These are phyloP conservation scores for Acanthamoeba triangularis DNA, from an alignment of 208 protist genomes.

Conservation along the genomic window DNA sequence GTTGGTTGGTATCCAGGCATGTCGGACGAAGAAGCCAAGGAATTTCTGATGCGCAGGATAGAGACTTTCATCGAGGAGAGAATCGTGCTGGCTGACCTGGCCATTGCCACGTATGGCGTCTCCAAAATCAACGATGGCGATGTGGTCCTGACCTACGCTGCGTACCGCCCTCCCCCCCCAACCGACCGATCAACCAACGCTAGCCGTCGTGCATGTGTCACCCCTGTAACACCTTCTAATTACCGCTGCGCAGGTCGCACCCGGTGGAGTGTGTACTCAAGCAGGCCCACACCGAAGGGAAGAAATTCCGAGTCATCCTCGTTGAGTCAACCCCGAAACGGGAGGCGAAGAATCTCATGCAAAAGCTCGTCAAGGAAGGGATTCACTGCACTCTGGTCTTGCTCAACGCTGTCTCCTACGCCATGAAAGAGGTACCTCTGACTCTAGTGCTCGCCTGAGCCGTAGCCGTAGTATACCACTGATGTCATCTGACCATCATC, in stretches of 20 bases:
- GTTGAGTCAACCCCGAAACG: slow-evolving; percentile 96
- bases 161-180: background rate
- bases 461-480: no score
- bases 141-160: slow-evolving; percentile 91
- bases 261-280: slow-evolving; percentile 90
- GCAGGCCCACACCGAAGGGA: slow-evolving; percentile 85
- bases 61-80: slow-evolving; percentile 88
- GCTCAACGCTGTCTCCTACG: slow-evolving; percentile 95
- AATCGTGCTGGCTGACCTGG: slow-evolving; percentile 85
- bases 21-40: slow-evolving; percentile 80
- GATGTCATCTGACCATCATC: background rate
- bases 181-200: no score
- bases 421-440: slow-evolving; percentile 96
- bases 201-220: background rate
- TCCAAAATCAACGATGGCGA: slow-evolving; percentile 91
- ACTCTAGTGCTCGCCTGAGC: background rate
- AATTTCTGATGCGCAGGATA: slow-evolving; percentile 83
- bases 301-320: slow-evolving; percentile 95
- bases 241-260: slow-evolving; percentile 78
- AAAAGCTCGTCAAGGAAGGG: slow-evolving; percentile 91
- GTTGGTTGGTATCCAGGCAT: background rate
- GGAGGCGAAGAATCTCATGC: slow-evolving; percentile 92
- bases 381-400: slow-evolving; percentile 96
- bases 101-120: slow-evolving; percentile 84
- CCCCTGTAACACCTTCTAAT: no score